Evolutionary conservation across 352 stramenopile genomes (phyloP).

Genomic region (Pythium aphanidermatum): DNA sequence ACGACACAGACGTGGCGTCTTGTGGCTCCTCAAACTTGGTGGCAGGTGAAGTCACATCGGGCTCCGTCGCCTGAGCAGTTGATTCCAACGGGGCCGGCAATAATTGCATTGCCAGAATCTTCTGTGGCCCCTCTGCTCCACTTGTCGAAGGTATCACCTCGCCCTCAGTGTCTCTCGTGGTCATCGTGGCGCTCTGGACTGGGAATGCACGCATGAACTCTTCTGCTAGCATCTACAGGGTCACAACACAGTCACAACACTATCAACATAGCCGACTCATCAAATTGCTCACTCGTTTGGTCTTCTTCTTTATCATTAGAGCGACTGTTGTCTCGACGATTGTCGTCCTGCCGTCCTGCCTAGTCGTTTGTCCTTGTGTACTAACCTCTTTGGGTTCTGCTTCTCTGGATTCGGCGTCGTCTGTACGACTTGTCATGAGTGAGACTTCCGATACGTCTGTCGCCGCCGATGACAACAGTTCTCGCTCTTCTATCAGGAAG

Average conservation of each 20-base stretch:
- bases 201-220: constrained; percentile 65
- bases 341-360: too few species aligned
- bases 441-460: constrained; percentile 34
- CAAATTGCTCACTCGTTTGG: too few species aligned
- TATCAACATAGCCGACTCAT: too few species aligned
- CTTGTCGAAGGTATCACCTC: background rate
- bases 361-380: too few species aligned
- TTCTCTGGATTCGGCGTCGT: constrained; percentile 16
- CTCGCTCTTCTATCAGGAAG: constrained; percentile 32
- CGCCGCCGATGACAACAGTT: constrained; percentile 23
- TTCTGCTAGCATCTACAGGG: constrained; percentile 35
- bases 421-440: constrained; percentile 24
- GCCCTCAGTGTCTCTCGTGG: background rate
- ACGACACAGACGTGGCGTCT: constrained; percentile 19
- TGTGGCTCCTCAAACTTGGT: background rate
- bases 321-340: background rate
- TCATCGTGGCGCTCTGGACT: constrained; percentile 25
- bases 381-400: constrained; percentile 21
- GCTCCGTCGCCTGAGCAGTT: too few species aligned
- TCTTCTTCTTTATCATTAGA: too few species aligned
- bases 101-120: too few species aligned
- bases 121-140: too few species aligned
- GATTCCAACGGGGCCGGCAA: too few species aligned
- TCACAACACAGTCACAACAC: too few species aligned
- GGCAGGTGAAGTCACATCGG: too few species aligned